Evolutionary conservation across 441 rosid genomes (phyloP), one percentile per base, ranked within the genome.

Genomic region (Brassica balearica): DNA sequence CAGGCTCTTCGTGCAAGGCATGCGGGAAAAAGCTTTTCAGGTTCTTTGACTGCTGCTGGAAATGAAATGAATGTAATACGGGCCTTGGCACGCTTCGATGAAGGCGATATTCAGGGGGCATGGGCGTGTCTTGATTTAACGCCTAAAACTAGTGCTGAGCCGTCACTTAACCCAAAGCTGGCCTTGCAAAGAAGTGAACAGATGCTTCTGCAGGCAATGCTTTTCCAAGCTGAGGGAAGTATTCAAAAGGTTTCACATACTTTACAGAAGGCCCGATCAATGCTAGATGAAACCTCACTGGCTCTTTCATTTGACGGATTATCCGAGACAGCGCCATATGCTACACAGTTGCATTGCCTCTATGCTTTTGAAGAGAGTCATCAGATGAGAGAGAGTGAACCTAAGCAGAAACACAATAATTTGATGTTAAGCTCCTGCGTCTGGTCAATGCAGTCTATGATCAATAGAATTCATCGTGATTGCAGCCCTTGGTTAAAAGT

Each of bases 161-260:
- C 92, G 68, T 85, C 99, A 23, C 98, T 96, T 86, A 94, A 93
- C 82, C 98, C 99, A 75, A 92, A 87, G 84, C 78, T 94, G 74
- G 97, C 98, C 48, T 80, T 94, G 88, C 97, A 87, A 85, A 91
- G 99, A 89, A 92, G 99, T 82, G 99, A 96, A 78, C 98, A 92
- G 87, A 94, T 92, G 99, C 94, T 96, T 86, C 88, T 96, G 79
- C 97, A 92, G 85, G 97, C 97, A 84, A 81, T 96, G 92, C 91
- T 95, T 83, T 88, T 84, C 78, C 85, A 81, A 64, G 78, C 69
- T 67, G 95, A 90, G 80, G 99, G 99, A 77, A 92, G 90, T 82
- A 68, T 67, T 59, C 92, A 92, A 64, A 87, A 85, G 80, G 92
- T 91, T 80, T 85, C 90, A 23, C 81, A 77, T 80, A 92, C 91